Conservation (phyloP, 2,329 filamentous ascomycete genomes). For the Onygenales sp. region DNA sequence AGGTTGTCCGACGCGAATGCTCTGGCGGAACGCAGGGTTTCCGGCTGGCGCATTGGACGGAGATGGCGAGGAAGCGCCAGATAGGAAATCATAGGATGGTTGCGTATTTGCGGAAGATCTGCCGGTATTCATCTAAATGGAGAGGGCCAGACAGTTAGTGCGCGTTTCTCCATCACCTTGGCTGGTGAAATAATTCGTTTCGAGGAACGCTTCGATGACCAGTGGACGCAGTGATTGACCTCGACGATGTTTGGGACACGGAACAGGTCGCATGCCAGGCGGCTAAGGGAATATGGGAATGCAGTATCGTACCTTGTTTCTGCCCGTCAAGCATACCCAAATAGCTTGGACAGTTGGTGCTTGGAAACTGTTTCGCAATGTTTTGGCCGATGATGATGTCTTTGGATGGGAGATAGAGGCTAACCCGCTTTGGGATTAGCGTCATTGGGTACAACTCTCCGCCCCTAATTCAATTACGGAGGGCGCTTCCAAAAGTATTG, state of each 20-base stretch:
- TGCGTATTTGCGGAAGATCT: slow-evolving; percentile 37
- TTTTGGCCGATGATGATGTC: too few relatives aligned
- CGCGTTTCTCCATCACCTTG: not conserved
- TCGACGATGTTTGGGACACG: not conserved
- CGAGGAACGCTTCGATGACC: not conserved
- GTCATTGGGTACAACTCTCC: too few relatives aligned
- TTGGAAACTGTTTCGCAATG: too few relatives aligned
- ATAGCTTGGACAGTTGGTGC: not conserved
- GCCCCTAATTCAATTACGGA: too few relatives aligned
- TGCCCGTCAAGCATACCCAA: not conserved
- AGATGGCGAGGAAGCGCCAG: slow-evolving; percentile 40
- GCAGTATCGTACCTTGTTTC: not conserved
- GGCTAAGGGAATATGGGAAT: not conserved
- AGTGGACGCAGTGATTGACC: not conserved
- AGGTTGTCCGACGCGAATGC: slow-evolving; percentile 23
- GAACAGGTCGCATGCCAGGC: not conserved
- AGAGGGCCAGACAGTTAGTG: not conserved
- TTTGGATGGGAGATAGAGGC: too few relatives aligned
- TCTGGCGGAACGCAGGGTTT: slow-evolving; percentile 28
- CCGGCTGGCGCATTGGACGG: slow-evolving; percentile 20
- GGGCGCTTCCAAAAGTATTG: too few relatives aligned
- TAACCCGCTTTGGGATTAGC: too few relatives aligned
- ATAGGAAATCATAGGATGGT: slow-evolving; percentile 51
- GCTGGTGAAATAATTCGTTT: not conserved
- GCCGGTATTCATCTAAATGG: slow-evolving; percentile 25